Conservation (phyloP, 2,329 filamentous ascomycete species). For the Nothophoma quercina region DNA sequence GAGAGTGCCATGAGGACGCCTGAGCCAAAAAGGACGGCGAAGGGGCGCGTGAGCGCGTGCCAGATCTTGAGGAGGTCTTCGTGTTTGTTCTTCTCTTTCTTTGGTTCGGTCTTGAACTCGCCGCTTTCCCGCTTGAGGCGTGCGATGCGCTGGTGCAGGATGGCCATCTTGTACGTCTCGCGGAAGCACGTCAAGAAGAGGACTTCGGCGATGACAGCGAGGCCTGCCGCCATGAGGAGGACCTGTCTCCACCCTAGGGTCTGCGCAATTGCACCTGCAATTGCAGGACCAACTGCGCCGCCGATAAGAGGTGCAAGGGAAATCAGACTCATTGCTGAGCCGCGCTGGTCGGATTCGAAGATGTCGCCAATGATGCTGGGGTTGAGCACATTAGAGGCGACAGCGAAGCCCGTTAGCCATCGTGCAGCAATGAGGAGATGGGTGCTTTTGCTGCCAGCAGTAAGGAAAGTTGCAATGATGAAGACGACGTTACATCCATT, state of each 20-base stretch:
- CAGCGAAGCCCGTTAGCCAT: slow-evolving; percentile 55
- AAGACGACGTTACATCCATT: slow-evolving; percentile 54
- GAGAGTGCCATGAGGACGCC: slow-evolving; percentile 63
- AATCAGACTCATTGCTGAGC: slow-evolving; percentile 65
- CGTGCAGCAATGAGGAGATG: slow-evolving; percentile 52
- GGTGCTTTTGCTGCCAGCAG: slow-evolving; percentile 49
- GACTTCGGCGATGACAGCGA: slow-evolving; percentile 60
- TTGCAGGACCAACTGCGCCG: slow-evolving; percentile 64
- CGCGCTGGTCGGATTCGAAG: slow-evolving; percentile 64
- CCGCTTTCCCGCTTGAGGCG: slow-evolving; percentile 28
- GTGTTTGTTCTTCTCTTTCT: slow-evolving; percentile 22
- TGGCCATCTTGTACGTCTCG: slow-evolving; percentile 68
- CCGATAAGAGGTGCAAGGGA: slow-evolving; percentile 66
- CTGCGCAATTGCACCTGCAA: slow-evolving; percentile 64
- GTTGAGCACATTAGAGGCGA: slow-evolving; percentile 64
- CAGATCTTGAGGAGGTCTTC: slow-evolving; percentile 40
- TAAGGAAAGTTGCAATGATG: slow-evolving; percentile 52
- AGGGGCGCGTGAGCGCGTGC: slow-evolving; percentile 52
- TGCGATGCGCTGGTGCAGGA: slow-evolving; percentile 51
- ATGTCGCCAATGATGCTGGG: slow-evolving; percentile 71
- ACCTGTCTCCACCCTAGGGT: slow-evolving; percentile 63
- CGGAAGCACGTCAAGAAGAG: slow-evolving; percentile 61
- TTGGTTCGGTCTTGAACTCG: slow-evolving; percentile 12
- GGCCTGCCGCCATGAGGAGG: slow-evolving; percentile 58
- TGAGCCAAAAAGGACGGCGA: slow-evolving; percentile 56